Percentiles rank a stretch among this genome's conserved stretches.
Conservation (phyloP, 1,284 basidiomycete species). For the Microbotryum scabiosae region DNA sequence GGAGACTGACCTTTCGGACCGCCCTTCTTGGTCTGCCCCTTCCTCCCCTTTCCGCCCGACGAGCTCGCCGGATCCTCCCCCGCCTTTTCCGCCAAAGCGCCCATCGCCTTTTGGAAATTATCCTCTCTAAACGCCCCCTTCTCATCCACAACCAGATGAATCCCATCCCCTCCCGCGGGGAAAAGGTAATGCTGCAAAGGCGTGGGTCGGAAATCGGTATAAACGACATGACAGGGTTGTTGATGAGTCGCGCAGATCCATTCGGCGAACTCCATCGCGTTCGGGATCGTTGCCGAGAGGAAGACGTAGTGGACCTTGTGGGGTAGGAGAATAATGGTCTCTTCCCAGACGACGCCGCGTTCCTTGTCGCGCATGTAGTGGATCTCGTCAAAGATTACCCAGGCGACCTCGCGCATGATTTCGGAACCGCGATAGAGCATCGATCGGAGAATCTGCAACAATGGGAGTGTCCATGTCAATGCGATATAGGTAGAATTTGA, state of each 20-base stretch:
- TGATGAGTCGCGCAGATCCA: slow-evolving; percentile 98
- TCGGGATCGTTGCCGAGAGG: slow-evolving; percentile 98
- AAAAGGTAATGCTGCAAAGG: slow-evolving; percentile 98
- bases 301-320: slow-evolving; percentile 96
- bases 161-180: slow-evolving; percentile 90
- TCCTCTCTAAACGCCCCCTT: slow-evolving; percentile 94
- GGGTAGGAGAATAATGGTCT: slow-evolving; percentile 92
- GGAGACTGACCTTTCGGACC: slow-evolving; percentile 66
- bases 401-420: slow-evolving; percentile 98
- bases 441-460: slow-evolving; percentile 78
- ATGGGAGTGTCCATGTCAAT: background rate
- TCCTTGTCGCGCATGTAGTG: slow-evolving; percentile 99
- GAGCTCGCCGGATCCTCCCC: slow-evolving; percentile 70
- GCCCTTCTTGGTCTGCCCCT: slow-evolving; percentile 83
- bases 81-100: slow-evolving; percentile 67
- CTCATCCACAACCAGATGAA: slow-evolving; percentile 96
- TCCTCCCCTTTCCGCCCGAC: slow-evolving; percentile 55
- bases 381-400: slow-evolving; percentile 99
- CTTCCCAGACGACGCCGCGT: slow-evolving; percentile 56
- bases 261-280: slow-evolving; percentile 98
- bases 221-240: slow-evolving; percentile 98
- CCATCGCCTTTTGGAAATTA: slow-evolving; percentile 97
- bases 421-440: slow-evolving; percentile 99
- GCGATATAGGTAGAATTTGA: background rate
- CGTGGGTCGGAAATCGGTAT: slow-evolving; percentile 97